Base-by-base conservation (phyloP, 192 early-diverging fungal genomes). In the Backusella mclennaniae region DNA sequence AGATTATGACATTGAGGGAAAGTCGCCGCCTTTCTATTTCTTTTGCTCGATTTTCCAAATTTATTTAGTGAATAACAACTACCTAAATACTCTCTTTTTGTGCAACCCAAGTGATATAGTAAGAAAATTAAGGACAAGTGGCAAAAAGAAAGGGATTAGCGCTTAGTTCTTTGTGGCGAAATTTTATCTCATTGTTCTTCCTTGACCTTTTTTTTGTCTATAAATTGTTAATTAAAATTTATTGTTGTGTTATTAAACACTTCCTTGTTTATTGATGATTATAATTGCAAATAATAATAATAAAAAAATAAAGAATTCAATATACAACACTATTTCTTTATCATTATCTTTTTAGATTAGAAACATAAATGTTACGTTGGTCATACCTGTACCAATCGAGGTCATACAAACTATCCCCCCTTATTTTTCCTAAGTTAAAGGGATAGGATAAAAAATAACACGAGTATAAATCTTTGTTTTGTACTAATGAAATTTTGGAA, bases 381-480 rank as follows among this genome's bases (percentile, higher is more conserved):
- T 63, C 56, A 59, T 14, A 59, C 56, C 23, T 11, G 26, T 59
- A 26, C 23, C 46, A 59, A 59, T 59, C 56, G 21, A 59, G 15
- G 56, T 59, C 23, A 63, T 63, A 63, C 56, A 63, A 63, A 63
- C 3, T 17, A 44, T 14, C 21, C 8, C 46, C 53, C 56, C 56
- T 59, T 63, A 63, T 4, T 63, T 26, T 63, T 56, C 21, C 53
- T 26, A 56, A 23, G 53, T 56, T 6, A 29, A 63, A 63, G 56
- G 56, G 56, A 63, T 63, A 63, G 46, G 46, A 63, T 63, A 63
- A 63, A 63, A 63, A 63, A 63, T 29, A 63, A 11, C 56, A 63
- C 56, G 56, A 63, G 56, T 63, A 29, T 63, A 63, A 63, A 26
- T 63, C 56, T 63, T 63, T 63, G 56, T 63, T 63, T 63, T 26